Base-by-base conservation (phyloP, 2,329 filamentous ascomycete species). In the Fusarium sp. region DNA sequence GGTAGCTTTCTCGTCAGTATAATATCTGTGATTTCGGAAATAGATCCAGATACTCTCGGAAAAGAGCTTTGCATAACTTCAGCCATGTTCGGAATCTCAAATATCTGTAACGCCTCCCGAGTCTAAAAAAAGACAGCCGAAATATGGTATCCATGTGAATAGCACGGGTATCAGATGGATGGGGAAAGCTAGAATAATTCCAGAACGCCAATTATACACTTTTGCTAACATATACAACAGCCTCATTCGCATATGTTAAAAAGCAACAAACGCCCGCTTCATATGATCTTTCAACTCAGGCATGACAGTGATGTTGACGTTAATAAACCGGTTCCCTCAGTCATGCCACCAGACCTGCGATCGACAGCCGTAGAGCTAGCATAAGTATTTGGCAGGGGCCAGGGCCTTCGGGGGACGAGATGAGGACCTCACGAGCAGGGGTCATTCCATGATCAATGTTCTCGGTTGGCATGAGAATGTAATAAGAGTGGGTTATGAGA, bases 401-500 rank as follows among this genome's bases (percentile, higher is more conserved):
- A 46, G 63, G 59, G 51, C 51, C 61, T 58, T 34, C 27, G 37
- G 25, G 47, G 25, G 57, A 55, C 43, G 59, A 67, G 53, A 60
- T 71, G 58, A 69, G 63, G 48, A 42, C 32, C 34, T 53, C 7
- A 28, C 30, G 41, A 32, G 60, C 60, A 63, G 34, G 60, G 60
- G 59, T 41, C 60, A 43, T 56, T 63, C 23, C 18, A 63, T 63
- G 59, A 57, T 32, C 60, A 46, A 21, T 63, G 59, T 56, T 28
- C 54, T 58, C 59, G 54, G 57, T 48, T 50, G 59, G 66, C 69
- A 74, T 74, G 59, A 73, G 71, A 47, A 60, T 63, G 65, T 59
- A 73, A 73, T 68, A 59, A 66, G 59, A 50, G 61, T 66, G 69
- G 63, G 62, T 63, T 56, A 56, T 34, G 21, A 55, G 40, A 42